These are phyloP conservation scores for Brassica cretica DNA, from an alignment of 345 rosid species.

Conservation along the genomic window DNA sequence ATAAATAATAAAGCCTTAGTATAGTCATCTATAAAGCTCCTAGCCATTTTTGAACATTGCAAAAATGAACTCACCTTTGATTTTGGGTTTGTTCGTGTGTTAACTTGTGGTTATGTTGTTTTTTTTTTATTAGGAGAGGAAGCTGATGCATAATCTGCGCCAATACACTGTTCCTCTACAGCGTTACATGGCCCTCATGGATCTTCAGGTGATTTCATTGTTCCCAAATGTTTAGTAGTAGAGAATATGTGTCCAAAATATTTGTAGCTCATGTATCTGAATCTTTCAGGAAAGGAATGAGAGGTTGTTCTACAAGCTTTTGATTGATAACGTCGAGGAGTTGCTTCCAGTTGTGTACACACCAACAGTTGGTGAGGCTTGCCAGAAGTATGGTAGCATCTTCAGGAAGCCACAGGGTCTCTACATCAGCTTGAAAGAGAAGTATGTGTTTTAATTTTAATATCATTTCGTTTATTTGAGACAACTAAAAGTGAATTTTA, in stretches of 20 bases:
- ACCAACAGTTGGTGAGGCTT: slow-evolving; percentile 98
- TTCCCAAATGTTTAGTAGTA: neutral
- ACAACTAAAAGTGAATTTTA: neutral
- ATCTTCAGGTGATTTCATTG: slow-evolving; percentile 69
- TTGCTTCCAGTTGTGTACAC: slow-evolving; percentile 95
- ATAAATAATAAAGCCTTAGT: no score
- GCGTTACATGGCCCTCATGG: slow-evolving; percentile 90
- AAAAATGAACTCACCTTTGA: no score
- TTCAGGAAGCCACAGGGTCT: slow-evolving; percentile 97
- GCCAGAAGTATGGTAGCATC: slow-evolving; percentile 96
- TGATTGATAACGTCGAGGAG: slow-evolving; percentile 93
- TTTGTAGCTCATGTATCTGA: slow-evolving; percentile 12
- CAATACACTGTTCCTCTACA: slow-evolving; percentile 88
- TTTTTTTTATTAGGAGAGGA: slow-evolving; percentile 57
- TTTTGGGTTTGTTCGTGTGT: slow-evolving; percentile 14
- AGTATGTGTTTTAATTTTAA: slow-evolving; percentile 45
- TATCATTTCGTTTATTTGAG: no score
- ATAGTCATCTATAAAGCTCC: no score
- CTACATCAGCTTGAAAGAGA: slow-evolving; percentile 91
- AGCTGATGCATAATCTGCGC: slow-evolving; percentile 78
- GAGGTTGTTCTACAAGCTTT: slow-evolving; percentile 88
- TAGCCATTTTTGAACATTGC: no score
- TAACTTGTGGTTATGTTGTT: neutral
- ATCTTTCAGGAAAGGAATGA: slow-evolving; percentile 90
- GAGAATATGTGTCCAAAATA: neutral